A percentile compares a stretch with the other conserved stretches of the same genome.
phyloP scores from a whole-genome alignment of 2,329 filamentous ascomycete species.

The Gyromitra esculenta region DNA sequence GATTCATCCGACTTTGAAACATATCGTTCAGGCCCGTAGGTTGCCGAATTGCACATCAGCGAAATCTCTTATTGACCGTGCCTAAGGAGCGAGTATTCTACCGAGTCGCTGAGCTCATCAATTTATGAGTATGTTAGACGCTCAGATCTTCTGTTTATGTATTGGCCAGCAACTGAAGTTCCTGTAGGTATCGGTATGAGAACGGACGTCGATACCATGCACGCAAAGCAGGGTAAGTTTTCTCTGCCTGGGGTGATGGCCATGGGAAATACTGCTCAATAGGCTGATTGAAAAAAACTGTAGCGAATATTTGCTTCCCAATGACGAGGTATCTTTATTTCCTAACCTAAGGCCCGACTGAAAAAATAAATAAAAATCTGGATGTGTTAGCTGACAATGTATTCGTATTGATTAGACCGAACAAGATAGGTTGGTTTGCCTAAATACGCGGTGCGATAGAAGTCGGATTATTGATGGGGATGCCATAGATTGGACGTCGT shows the following conservation, averaged over 20 bases:
- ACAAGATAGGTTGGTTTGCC: constrained; percentile 20
- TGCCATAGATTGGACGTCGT: constrained; percentile 15
- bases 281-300: not conserved
- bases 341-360: not conserved
- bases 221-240: not conserved
- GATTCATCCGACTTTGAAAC: not conserved
- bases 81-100: constrained; percentile 12
- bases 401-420: constrained; percentile 2
- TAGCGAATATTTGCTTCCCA: constrained; percentile 26
- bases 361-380: not conserved
- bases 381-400: not conserved
- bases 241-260: not conserved
- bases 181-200: constrained; percentile 17
- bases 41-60: not conserved
- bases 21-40: not conserved
- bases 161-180: not conserved
- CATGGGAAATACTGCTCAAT: not conserved
- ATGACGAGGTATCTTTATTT: constrained; percentile 14
- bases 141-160: not conserved
- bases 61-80: not conserved
- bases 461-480: not conserved
- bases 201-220: constrained; percentile 33
- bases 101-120: constrained; percentile 2
- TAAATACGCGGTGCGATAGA: not conserved
- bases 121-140: not conserved